These are phyloP conservation scores for Aphelidium insulamus DNA, from an alignment of 371 early-diverging fungal species.

Conservation along the genomic window DNA sequence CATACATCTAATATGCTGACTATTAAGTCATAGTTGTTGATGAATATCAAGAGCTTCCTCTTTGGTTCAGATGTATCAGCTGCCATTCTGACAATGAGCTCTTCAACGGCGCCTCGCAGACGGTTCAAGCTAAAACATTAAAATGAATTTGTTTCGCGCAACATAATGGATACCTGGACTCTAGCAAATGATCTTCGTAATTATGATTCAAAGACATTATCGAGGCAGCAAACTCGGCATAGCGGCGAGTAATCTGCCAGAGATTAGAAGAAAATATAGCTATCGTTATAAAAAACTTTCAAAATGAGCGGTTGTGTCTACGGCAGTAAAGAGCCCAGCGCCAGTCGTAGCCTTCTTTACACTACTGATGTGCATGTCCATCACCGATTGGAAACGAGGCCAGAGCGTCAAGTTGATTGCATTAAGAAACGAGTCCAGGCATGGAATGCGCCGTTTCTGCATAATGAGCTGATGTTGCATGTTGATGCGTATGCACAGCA, in stretches of 20 bases:
- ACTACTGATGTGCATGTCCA: slow-evolving; percentile 68
- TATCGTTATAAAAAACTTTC: slow-evolving; percentile 15
- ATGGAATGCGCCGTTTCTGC: slow-evolving; percentile 52
- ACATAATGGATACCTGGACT: slow-evolving; percentile 27
- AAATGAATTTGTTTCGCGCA: neutral
- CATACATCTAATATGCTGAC: slow-evolving; percentile 37
- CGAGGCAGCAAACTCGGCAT: slow-evolving; percentile 72
- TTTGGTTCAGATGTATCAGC: slow-evolving; percentile 40
- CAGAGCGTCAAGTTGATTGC: slow-evolving; percentile 70
- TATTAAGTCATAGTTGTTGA: slow-evolving; percentile 77
- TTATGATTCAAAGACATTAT: slow-evolving; percentile 64
- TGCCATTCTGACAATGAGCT: slow-evolving; percentile 31
- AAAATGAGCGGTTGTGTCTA: slow-evolving; percentile 46
- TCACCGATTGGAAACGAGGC: slow-evolving; percentile 71
- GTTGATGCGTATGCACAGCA: slow-evolving; percentile 68
- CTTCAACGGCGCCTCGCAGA: slow-evolving; percentile 10
- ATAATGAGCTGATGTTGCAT: slow-evolving; percentile 51
- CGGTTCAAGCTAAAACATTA: neutral
- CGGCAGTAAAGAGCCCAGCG: slow-evolving; percentile 7
- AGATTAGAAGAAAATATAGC: neutral
- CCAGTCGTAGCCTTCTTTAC: slow-evolving; percentile 22
- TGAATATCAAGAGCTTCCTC: slow-evolving; percentile 46
- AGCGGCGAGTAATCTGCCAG: slow-evolving; percentile 26
- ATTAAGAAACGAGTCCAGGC: slow-evolving; percentile 58
- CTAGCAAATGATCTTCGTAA: slow-evolving; percentile 51